Evolutionary conservation across 2,329 filamentous ascomycete genomes (phyloP), one percentile per base, ranked within the genome.

Genomic region (Coniochaeta sp.): DNA sequence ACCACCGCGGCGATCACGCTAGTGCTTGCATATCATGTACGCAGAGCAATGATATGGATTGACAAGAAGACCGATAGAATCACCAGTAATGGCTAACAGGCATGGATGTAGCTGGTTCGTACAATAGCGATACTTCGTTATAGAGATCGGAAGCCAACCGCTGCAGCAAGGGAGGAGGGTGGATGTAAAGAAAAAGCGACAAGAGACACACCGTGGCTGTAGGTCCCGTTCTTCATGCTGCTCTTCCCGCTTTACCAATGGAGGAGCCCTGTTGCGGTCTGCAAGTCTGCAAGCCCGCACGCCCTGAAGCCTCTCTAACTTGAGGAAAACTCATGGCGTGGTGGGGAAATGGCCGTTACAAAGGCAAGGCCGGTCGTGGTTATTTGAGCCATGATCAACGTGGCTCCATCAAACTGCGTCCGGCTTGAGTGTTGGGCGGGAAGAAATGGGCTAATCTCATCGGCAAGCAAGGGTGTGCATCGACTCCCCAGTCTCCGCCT

Each of bases 301-400:
- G 22, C 24, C 16, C n/a, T 24, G 24, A 52, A 52, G 47, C 3
- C n/a, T 36, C n/a, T 47, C 42, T 47, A 12, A 57, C 60, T 58
- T 58, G 57, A 62, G 58, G 36, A 59, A 59, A 6, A 38, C 10
- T 65, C 59, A 63, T 62, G 62, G 59, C 63, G 60, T 58, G 61
- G 66, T 62, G 65, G 64, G 62, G 65, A 65, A 64, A 59, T 52
- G 22, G 24, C 14, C 26, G 6, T 59, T 60, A 59, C 62, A 60
- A 17, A 28, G 10, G 24, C 42, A 63, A 66, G n/a, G 58, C 65
- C 63, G 65, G 22, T 28, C 24, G 62, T 66, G 65, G 65, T 67
- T 67, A 68, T 68, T 63, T 67, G 68, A 70, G 65, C 65, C 66
- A 61, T 66, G 17, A 65, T 69, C 71, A 64, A 73, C 71, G 72